Percentiles rank a stretch among this genome's conserved stretches.
Conservation (phyloP, 495 filamentous ascomycete genomes). For the Xylaria venustula region DNA sequence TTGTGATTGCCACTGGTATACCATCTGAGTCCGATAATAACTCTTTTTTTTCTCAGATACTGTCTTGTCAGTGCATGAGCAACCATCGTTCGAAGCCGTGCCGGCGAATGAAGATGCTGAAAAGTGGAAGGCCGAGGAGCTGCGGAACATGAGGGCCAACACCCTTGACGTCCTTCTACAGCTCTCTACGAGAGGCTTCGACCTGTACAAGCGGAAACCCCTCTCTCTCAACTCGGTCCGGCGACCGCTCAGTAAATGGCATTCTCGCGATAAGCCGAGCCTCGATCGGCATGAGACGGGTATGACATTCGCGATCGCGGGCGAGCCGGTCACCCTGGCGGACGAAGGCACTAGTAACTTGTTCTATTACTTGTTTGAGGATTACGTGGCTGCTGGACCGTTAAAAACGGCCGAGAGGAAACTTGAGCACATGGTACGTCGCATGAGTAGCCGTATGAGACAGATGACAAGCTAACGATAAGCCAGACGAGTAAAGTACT, state of each 20-base stretch:
- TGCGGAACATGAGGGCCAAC: conserved; percentile 64
- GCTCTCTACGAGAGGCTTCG: conserved; percentile 52
- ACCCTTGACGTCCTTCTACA: conserved; percentile 69
- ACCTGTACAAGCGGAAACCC: conserved; percentile 37
- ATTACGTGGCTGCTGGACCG: conserved; percentile 48
- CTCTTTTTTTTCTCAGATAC: conserved; percentile 49
- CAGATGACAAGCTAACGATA: background rate
- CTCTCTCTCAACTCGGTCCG: conserved; percentile 48
- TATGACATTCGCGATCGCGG: conserved; percentile 16
- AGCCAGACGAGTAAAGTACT: conserved; percentile 28
- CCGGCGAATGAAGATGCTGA: conserved; percentile 32
- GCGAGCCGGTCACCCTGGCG: conserved; percentile 28
- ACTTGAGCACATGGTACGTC: conserved; percentile 66
- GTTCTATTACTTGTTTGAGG: conserved; percentile 87
- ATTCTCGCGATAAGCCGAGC: conserved; percentile 19
- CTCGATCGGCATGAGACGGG: conserved; percentile 31
- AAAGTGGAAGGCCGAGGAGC: conserved; percentile 32
- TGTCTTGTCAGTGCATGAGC: conserved; percentile 75
- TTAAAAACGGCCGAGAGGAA: conserved; percentile 71
- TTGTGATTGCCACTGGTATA: background rate
- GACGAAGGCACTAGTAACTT: conserved; percentile 68
- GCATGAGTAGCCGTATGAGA: background rate
- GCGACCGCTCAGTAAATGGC: conserved; percentile 24
- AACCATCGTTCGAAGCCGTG: conserved; percentile 51
- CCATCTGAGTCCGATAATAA: conserved; percentile 7